Base-by-base conservation (phyloP, 2,329 filamentous ascomycete genomes). In the Huntiella decipiens region DNA sequence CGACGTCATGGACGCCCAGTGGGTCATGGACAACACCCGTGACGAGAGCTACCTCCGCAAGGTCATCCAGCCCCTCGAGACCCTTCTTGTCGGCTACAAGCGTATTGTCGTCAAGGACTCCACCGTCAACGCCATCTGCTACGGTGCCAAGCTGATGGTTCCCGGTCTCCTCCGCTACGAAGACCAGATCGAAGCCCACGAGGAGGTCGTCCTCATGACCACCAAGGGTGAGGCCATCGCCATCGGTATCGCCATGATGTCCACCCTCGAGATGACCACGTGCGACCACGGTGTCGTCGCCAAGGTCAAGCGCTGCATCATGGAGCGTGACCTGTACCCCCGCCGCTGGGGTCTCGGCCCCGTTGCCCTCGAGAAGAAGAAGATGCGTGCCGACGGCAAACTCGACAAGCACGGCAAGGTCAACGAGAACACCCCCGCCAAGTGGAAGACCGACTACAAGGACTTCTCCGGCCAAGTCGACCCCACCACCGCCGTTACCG, bases 221-320 rank as follows among this genome's bases (percentile, higher is more conserved):
- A 96, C 91, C 58, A 98, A 98, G 74, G 91, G 91, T 57, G 91
- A 98, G 68, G 91, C 91, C 38, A 95, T 98, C 58, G 91, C 91
- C 50, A 75, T 98, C 51, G 91, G 82, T 57, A 93, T 95, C 57
- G 86, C 91, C 13, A 84, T 93, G 63, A 98, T 98, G 91, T 94
- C 86, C 35, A 93, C 87, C 2, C 86, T 95, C 42, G 91, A 96
- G 67, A 83, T 98, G 65, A 85, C 85, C 28, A 88, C 86, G 32
- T 96, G 91, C 65, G 87, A 96, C 60, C 91, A 98, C 65, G 91
- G 91, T 56, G 86, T 95, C 49, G 88, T 96, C 50, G 91, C 91
- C 56, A 96, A 95, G 73, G 85, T 98, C 61, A 98, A 98, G 79
- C 81, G 91, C 57, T 94, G 87, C 65, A 98, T 98, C 64, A 98